Evolutionary conservation across 2,329 filamentous ascomycete genomes (phyloP).

Genomic region (Rasamsonia emersonii): DNA sequence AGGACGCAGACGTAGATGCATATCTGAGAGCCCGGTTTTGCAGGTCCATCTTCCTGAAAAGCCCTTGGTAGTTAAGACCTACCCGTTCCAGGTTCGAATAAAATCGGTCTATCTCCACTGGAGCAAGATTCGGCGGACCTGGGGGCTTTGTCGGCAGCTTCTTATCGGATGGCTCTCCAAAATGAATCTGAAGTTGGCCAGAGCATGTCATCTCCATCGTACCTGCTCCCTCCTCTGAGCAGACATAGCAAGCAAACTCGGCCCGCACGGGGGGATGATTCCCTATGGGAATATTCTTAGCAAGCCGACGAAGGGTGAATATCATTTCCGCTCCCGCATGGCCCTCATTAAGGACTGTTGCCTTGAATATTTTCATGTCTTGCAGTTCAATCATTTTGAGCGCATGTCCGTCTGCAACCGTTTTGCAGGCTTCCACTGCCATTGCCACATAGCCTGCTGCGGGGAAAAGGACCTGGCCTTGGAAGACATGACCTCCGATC

Average conservation of each 20-base stretch:
- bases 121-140: neutral
- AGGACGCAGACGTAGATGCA: too few species aligned
- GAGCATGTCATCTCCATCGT: conserved; percentile 1
- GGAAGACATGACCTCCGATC: conserved; percentile 15
- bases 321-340: conserved; percentile 1
- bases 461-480: conserved; percentile 15
- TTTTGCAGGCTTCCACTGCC: conserved; percentile 17
- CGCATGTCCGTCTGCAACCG: conserved; percentile 1
- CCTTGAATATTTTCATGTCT: conserved; percentile 10
- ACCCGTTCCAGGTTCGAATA: conserved; percentile 3
- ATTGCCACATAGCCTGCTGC: conserved; percentile 17
- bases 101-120: conserved; percentile 1
- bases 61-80: conserved; percentile 7
- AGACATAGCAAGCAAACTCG: conserved; percentile 1
- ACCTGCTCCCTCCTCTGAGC: conserved; percentile 2
- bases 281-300: neutral
- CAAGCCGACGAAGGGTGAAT: conserved; percentile 1
- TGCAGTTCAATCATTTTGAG: conserved; percentile 11
- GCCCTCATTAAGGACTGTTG: conserved; percentile 1
- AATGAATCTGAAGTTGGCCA: neutral
- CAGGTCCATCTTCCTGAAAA: conserved; percentile 3
- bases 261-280: too few species aligned
- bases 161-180: neutral
- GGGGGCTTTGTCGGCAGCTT: neutral
- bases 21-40: conserved; percentile 3